A percentile compares a stretch with the other conserved stretches of the same genome.
Conservation (phyloP, 1,139 yeast species). For the Hansenula lynferdii region DNA sequence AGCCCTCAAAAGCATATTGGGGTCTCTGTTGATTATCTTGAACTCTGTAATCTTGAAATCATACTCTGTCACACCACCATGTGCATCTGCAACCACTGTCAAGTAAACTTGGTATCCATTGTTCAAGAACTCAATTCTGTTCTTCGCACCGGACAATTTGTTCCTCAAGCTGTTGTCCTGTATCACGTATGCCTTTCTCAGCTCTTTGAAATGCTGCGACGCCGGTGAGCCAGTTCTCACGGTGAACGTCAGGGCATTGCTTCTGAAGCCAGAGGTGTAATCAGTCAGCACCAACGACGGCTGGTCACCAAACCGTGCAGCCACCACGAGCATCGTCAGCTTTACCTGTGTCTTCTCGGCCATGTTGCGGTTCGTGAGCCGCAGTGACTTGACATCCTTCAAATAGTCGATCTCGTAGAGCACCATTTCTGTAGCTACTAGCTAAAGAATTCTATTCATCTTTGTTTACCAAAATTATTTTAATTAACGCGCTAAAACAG, state of each 20-base stretch:
- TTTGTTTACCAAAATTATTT: too few species aligned
- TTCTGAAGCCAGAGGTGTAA: not conserved
- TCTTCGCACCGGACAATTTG: not conserved
- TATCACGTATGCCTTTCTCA: not conserved
- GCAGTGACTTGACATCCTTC: not conserved
- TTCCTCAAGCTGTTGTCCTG: not conserved
- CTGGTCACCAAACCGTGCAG: not conserved
- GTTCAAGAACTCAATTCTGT: not conserved
- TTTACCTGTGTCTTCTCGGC: not conserved
- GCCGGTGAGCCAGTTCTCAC: not conserved
- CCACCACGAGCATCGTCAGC: conserved; percentile 1
- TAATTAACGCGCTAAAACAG: too few species aligned
- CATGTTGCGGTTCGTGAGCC: not conserved
- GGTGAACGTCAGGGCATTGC: not conserved
- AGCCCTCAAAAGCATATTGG: conserved; percentile 2
- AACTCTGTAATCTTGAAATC: conserved; percentile 3
- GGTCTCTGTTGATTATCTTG: conserved; percentile 6
- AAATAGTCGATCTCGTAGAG: not conserved
- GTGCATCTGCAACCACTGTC: conserved; percentile 2
- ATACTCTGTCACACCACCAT: conserved; percentile 4
- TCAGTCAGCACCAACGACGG: not conserved
- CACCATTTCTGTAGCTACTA: too few species aligned
- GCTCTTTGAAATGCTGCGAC: not conserved
- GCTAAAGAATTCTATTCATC: too few species aligned
- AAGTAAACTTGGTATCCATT: conserved; percentile 3